Evolutionary conservation across 2,329 filamentous ascomycete genomes (phyloP), one percentile per base, ranked within the genome.

Genomic region (Alternaria gaisen): DNA sequence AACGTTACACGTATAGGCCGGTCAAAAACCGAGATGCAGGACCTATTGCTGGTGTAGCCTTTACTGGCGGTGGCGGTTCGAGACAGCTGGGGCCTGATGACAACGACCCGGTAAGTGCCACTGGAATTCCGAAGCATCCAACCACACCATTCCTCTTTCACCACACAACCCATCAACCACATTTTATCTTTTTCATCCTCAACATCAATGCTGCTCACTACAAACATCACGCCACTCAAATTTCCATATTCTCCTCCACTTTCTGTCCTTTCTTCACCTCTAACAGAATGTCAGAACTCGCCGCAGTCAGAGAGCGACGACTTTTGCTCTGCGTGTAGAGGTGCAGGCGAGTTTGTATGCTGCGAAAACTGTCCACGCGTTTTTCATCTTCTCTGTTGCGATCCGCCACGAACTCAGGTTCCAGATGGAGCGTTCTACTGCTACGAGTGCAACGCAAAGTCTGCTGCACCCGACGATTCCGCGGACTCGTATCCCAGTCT

Each of bases 351-450:
- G 69, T 86, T 99, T 65, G 86, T 98, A 67, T 97, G 94, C 81
- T 99, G 95, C 79, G 95, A 98, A 81, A 92, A 91, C 64, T 99
- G 95, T 81, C 87, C 90, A 62, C 88, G 92, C 68, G 92, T 94
- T 6, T 97, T 96, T 80, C 95, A 98, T 80, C 93, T 95, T 76
- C 85, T 87, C 61, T 98, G 95, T 77, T 88, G 95, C 68, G 91
- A 96, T 78, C 93, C 94, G 63, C 90, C 92, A 40, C 83, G 72
- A 54, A 55, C 67, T 26, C 63, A 72, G 34, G 70, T 74, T 56
- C 75, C 75, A 36, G 71, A 74, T 34, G 75, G 73, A 9, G 70
- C 71, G 16, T 98, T 93, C 92, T 95, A 86, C 78, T 98, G 94
- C 81, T 90, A 91, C 71, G 74, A 75, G 50, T 78, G 75, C 65